Evolutionary conservation across 768 basidiomycete genomes (phyloP).

Genomic region (Cystobasidiopsis lactophilus): DNA sequence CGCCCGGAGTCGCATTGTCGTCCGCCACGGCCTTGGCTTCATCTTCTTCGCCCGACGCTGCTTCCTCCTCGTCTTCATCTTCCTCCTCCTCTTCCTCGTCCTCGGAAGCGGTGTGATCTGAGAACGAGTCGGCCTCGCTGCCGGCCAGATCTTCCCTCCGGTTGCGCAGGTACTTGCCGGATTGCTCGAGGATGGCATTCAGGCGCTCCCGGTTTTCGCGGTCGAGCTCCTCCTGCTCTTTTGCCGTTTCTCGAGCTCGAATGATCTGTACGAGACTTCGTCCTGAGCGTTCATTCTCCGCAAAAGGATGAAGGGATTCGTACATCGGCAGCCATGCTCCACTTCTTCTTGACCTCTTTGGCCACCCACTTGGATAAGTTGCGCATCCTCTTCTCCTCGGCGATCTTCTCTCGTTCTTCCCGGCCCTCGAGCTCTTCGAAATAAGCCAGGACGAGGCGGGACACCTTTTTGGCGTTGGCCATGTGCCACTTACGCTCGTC

Average conservation of each 20-base stretch:
- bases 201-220: constrained; percentile 52
- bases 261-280: neutral
- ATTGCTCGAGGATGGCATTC: constrained; percentile 72
- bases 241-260: neutral
- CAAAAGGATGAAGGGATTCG: constrained; percentile 22
- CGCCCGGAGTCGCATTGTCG: too few relatives aligned
- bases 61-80: constrained; percentile 20
- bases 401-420: constrained; percentile 37
- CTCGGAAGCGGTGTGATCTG: constrained; percentile 7
- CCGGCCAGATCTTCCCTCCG: constrained; percentile 49
- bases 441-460: constrained; percentile 43
- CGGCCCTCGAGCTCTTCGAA: constrained; percentile 48
- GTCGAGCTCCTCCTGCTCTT: neutral
- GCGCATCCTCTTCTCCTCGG: constrained; percentile 46
- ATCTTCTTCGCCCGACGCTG: constrained; percentile 20
- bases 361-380: constrained; percentile 49
- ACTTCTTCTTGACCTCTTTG: constrained; percentile 48
- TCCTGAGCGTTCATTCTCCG: neutral
- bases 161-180: constrained; percentile 60
- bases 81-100: constrained; percentile 19
- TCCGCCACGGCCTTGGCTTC: too few relatives aligned
- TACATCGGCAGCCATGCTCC: constrained; percentile 72
- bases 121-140: constrained; percentile 24
- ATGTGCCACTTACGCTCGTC: constrained; percentile 27
- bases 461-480: constrained; percentile 33